phyloP scores from a whole-genome alignment of 768 basidiomycete species.

The Kondoa subrosea region DNA sequence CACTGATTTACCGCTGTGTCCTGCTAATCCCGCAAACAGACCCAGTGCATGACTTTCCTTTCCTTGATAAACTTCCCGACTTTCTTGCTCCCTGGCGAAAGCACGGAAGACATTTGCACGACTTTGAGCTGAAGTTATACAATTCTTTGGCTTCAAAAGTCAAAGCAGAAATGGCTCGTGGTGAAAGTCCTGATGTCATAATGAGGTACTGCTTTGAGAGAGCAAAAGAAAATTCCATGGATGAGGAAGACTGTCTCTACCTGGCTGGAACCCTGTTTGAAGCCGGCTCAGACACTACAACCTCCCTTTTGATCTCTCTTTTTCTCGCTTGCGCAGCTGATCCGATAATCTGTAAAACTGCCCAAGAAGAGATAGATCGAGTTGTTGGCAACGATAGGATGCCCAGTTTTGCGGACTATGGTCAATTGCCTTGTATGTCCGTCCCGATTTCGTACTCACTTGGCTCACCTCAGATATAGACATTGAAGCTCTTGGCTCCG shows the following conservation, averaged over 20 bases:
- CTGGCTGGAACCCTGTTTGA: conserved; percentile 14
- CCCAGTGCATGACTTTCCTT: conserved; percentile 10
- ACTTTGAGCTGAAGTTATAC: conserved; percentile 10
- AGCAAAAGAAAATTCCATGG: conserved; percentile 1
- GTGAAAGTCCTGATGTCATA: conserved; percentile 8
- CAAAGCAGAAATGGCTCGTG: conserved; percentile 3
- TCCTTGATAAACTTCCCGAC: background rate
- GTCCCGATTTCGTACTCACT: conserved; percentile 36
- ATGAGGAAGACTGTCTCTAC: conserved; percentile 11
- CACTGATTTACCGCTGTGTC: too few relatives aligned
- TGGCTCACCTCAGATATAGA: background rate
- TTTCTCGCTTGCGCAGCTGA: conserved; percentile 50
- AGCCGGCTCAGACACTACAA: conserved; percentile 25
- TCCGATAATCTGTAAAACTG: conserved; percentile 44
- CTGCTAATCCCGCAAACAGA: too few relatives aligned
- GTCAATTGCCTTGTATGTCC: conserved; percentile 35
- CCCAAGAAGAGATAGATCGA: conserved; percentile 49
- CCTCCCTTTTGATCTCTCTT: conserved; percentile 37
- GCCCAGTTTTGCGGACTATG: conserved; percentile 40
- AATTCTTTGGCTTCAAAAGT: conserved; percentile 6
- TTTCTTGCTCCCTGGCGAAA: background rate
- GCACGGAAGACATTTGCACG: conserved; percentile 5
- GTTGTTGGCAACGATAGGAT: conserved; percentile 45
- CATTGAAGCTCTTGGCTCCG: background rate
- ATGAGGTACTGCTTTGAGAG: conserved; percentile 9